These are phyloP conservation scores for Vaccinium darrowii DNA, from an alignment of 148 eudicot genomes.

Conservation along the genomic window DNA sequence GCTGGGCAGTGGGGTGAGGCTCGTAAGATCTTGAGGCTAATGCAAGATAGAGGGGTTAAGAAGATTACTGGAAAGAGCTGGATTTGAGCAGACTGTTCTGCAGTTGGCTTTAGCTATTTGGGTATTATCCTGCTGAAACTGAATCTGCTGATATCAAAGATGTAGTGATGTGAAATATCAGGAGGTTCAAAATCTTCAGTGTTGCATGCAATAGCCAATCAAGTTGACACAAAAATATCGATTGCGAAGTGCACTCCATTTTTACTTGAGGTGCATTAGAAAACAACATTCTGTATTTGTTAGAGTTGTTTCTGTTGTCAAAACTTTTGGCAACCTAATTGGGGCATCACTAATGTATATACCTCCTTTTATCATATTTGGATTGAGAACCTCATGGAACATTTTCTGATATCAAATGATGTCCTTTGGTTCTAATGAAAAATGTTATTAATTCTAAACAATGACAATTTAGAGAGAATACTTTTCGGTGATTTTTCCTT, in stretches of 20 bases:
- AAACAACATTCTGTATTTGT: not conserved
- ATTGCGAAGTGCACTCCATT: not conserved
- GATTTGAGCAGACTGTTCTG: conserved; percentile 40
- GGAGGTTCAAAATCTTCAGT: not conserved
- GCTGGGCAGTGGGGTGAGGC: conserved; percentile 78
- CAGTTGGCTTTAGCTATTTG: not conserved
- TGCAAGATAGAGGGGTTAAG: conserved; percentile 64
- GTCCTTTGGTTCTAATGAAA: not conserved
- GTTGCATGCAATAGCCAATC: not conserved
- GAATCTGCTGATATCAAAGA: not conserved
- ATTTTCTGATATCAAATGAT: not conserved
- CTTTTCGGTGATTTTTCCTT: too few species aligned
- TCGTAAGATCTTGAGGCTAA: conserved; percentile 40
- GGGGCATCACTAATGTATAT: not conserved
- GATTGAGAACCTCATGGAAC: not conserved
- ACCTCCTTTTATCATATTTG: not conserved
- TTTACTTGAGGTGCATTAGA: not conserved
- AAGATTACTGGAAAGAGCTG: conserved; percentile 78
- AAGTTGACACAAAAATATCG: not conserved
- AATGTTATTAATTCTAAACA: not conserved
- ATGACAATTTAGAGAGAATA: too few species aligned
- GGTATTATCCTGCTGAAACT: not conserved
- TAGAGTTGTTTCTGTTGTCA: not conserved
- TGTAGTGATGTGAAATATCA: not conserved
- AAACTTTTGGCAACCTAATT: not conserved